Evolutionary conservation across 495 filamentous ascomycete species (phyloP).

Genomic region (Penicillium daleae): DNA sequence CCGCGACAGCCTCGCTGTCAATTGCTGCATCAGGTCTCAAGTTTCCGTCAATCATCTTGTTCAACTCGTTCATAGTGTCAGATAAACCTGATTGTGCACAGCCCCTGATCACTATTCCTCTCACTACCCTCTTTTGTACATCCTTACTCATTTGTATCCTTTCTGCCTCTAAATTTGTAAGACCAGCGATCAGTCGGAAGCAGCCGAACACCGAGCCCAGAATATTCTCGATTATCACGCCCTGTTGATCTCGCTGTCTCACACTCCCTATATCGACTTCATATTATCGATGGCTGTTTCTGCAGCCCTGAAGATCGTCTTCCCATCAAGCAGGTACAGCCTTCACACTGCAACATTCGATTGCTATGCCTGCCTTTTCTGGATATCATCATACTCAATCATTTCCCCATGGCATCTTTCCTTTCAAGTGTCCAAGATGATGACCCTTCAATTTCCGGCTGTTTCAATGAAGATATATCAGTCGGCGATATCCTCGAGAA

Average conservation of each 20-base stretch:
- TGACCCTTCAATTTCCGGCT: background rate
- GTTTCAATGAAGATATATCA: slow-evolving; percentile 17
- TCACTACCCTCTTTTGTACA: background rate
- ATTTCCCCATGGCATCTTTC: slow-evolving; percentile 10
- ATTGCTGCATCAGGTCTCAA: background rate
- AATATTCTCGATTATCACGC: slow-evolving; percentile 1
- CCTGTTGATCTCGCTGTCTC: slow-evolving; percentile 16
- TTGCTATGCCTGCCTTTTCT: slow-evolving; percentile 3
- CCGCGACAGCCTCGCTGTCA: background rate
- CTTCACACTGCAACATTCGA: slow-evolving; percentile 1
- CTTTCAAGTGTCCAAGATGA: background rate
- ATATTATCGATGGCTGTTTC: slow-evolving; percentile 7
- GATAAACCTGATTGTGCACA: background rate
- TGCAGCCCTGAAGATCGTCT: slow-evolving; percentile 14
- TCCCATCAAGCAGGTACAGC: slow-evolving; percentile 19
- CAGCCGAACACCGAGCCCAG: slow-evolving; percentile 29
- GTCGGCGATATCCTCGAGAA: slow-evolving; percentile 10
- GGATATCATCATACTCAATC: slow-evolving; percentile 1
- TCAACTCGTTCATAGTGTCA: background rate
- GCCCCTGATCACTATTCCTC: background rate
- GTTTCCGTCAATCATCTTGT: background rate
- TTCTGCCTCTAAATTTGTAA: background rate
- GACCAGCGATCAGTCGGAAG: slow-evolving; percentile 14
- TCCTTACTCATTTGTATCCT: background rate
- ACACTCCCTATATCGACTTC: background rate